A percentile compares a stretch with the other conserved stretches of the same genome.
Conservation (phyloP, 2,329 filamentous ascomycete species). For the Fusarium oxysporum region DNA sequence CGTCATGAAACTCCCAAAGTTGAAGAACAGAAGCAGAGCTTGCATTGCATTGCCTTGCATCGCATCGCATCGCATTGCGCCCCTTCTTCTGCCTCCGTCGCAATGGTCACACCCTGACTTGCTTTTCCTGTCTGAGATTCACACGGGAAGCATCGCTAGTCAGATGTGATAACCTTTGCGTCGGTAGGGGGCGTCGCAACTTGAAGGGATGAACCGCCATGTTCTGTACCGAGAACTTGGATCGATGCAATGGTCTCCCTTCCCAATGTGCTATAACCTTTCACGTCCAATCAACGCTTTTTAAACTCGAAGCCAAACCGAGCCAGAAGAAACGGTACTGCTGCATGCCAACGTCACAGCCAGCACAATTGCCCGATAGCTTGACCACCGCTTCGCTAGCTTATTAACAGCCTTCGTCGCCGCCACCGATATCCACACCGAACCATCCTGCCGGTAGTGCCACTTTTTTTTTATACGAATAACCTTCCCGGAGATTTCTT, state of each 20-base stretch:
- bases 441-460: slow-evolving; percentile 40
- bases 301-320: not conserved
- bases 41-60: not conserved
- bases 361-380: slow-evolving; percentile 29
- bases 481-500: slow-evolving; percentile 37
- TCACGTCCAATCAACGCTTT: slow-evolving; percentile 20
- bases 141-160: slow-evolving; percentile 36
- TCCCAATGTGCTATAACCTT: not conserved
- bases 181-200: slow-evolving; percentile 20
- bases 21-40: not conserved
- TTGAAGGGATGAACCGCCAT: slow-evolving; percentile 10
- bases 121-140: slow-evolving; percentile 37
- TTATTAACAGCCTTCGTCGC: slow-evolving; percentile 19
- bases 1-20: slow-evolving; percentile 38
- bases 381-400: slow-evolving; percentile 31
- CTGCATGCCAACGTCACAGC: slow-evolving; percentile 25
- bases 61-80: not conserved
- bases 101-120: slow-evolving; percentile 11
- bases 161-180: slow-evolving; percentile 29
- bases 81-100: not conserved
- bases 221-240: slow-evolving; percentile 10
- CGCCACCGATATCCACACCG: slow-evolving; percentile 35
- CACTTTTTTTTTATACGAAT: slow-evolving; percentile 33
- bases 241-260: slow-evolving; percentile 16
- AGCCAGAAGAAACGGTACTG: slow-evolving; percentile 16